Conservation (phyloP, 192 early-diverging fungal species). For the Podila epigama region DNA sequence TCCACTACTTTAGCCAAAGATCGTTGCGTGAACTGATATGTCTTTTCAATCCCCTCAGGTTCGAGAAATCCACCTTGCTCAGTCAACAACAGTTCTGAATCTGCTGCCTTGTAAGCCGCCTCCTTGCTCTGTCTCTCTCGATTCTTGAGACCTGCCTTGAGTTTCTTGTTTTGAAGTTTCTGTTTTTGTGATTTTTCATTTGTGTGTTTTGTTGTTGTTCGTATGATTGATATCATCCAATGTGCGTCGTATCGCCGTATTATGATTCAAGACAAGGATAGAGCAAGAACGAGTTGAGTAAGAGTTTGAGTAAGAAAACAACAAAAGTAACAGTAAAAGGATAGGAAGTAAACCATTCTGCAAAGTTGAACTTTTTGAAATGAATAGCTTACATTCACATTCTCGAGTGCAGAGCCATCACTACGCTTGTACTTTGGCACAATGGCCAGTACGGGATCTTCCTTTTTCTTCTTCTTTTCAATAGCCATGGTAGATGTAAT, state of each 20-base stretch:
- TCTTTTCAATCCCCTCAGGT: slow-evolving; percentile 90
- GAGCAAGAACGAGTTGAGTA: background rate
- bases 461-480: slow-evolving; percentile 38
- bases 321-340: background rate
- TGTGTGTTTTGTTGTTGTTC: background rate
- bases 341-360: background rate
- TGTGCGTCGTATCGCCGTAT: no score
- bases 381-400: slow-evolving; percentile 25
- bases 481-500: background rate
- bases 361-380: background rate
- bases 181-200: slow-evolving; percentile 7
- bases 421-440: slow-evolving; percentile 51
- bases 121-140: slow-evolving; percentile 67
- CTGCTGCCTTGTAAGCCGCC: slow-evolving; percentile 76
- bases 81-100: slow-evolving; percentile 78
- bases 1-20: slow-evolving; percentile 74
- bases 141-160: slow-evolving; percentile 67
- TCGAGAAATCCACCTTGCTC: slow-evolving; percentile 85
- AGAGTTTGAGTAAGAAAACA: background rate
- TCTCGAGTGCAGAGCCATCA: slow-evolving; percentile 23
- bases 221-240: no score
- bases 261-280: no score
- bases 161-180: slow-evolving; percentile 75
- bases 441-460: slow-evolving; percentile 50
- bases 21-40: slow-evolving; percentile 83